phyloP scores from a whole-genome alignment of 2,329 filamentous ascomycete genomes.

The Aspergillus floridensis region DNA sequence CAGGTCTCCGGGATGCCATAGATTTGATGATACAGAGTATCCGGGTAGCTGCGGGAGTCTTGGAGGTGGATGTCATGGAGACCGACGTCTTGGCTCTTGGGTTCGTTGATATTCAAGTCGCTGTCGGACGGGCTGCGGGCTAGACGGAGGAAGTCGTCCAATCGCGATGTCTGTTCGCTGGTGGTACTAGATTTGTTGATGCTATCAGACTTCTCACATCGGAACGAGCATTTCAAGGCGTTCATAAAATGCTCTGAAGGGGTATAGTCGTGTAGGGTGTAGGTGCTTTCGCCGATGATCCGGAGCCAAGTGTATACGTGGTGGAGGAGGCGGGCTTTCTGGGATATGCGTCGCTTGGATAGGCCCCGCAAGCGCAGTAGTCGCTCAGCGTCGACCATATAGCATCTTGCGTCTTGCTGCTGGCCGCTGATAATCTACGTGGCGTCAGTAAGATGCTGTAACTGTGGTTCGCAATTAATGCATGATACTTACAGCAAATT shows the following conservation, averaged over 20 bases:
- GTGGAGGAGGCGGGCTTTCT: constrained; percentile 39
- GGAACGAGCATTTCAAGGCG: constrained; percentile 14
- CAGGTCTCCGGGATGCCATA: constrained; percentile 47
- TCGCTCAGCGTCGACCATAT: constrained; percentile 39
- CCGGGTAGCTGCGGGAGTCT: constrained; percentile 32
- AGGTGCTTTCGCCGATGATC: constrained; percentile 38
- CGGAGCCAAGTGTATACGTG: constrained; percentile 41
- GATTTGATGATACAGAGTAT: constrained; percentile 41
- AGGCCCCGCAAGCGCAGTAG: constrained; percentile 37
- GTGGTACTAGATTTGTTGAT: neutral
- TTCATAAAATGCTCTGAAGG: constrained; percentile 23
- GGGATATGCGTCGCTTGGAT: constrained; percentile 35
- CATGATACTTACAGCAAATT: constrained; percentile 29
- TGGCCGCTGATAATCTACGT: constrained; percentile 27
- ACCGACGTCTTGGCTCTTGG: constrained; percentile 32
- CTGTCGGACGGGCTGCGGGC: constrained; percentile 34
- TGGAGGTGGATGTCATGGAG: constrained; percentile 43
- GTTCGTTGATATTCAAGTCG: constrained; percentile 40
- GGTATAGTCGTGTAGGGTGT: constrained; percentile 30
- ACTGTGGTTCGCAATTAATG: too few species aligned
- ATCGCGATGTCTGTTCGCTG: constrained; percentile 25
- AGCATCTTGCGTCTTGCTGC: constrained; percentile 35
- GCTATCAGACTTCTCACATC: neutral
- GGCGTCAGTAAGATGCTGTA: constrained; percentile 2
- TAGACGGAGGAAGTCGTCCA: constrained; percentile 43